Evolutionary conservation across 352 stramenopile species (phyloP).

Genomic region (Nothophytophthora sp.): DNA sequence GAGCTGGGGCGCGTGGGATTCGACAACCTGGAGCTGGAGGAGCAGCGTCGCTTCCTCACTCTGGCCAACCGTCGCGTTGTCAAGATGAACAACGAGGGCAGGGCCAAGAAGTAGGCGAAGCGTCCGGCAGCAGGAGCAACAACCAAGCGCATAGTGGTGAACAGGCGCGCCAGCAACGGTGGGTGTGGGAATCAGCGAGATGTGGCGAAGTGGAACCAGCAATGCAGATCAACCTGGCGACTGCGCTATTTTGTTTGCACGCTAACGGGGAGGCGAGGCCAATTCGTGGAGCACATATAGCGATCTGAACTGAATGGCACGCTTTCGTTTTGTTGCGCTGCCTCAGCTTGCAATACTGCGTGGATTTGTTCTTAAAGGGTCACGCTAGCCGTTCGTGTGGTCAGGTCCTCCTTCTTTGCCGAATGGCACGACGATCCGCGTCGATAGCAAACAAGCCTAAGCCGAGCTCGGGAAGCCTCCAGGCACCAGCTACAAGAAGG

Average conservation of each 20-base stretch:
- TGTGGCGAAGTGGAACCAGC: too few relatives aligned
- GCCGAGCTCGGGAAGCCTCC: conserved; percentile 60
- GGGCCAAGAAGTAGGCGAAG: conserved; percentile 83
- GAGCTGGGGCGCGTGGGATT: conserved; percentile 82
- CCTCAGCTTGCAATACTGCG: conserved; percentile 1
- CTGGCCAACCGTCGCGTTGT: conserved; percentile 72
- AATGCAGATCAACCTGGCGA: too few relatives aligned
- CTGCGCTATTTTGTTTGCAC: too few relatives aligned
- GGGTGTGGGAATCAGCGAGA: too few relatives aligned
- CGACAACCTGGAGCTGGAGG: conserved; percentile 73
- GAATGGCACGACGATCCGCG: conserved; percentile 4
- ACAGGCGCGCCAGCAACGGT: too few relatives aligned
- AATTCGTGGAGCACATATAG: too few relatives aligned
- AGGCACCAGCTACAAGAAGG: conserved; percentile 61
- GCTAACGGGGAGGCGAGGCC: too few relatives aligned
- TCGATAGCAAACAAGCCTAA: conserved; percentile 11
- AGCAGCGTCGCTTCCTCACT: conserved; percentile 79
- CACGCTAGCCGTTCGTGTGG: not conserved
- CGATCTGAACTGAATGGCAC: not conserved
- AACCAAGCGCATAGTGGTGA: too few relatives aligned
- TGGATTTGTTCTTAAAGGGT: conserved; percentile 6
- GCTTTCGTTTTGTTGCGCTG: conserved; percentile 1
- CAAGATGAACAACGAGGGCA: conserved; percentile 76
- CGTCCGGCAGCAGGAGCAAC: not conserved
- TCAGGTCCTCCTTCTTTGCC: conserved; percentile 1